phyloP scores from a whole-genome alignment of 495 filamentous ascomycete species.

The Aspergillus conjunctus region DNA sequence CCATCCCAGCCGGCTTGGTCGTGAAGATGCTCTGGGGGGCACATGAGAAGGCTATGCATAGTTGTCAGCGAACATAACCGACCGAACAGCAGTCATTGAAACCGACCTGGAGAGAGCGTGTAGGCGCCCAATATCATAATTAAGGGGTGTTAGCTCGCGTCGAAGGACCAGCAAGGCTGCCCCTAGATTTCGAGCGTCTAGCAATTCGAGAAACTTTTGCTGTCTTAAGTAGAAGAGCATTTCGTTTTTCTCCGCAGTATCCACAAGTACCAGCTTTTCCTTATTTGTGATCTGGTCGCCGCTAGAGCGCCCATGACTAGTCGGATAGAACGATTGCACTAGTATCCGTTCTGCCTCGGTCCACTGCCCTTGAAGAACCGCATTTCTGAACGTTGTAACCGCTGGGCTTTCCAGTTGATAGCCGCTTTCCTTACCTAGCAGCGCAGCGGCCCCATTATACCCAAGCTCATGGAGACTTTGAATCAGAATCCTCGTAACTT shows the following conservation, averaged over 20 bases:
- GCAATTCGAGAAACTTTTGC: slow-evolving; percentile 92
- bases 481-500: slow-evolving; percentile 90
- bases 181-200: slow-evolving; percentile 73
- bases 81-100: neutral
- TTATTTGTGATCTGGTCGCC: slow-evolving; percentile 31
- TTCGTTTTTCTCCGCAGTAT: slow-evolving; percentile 58
- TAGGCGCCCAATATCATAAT: slow-evolving; percentile 72
- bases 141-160: slow-evolving; percentile 83
- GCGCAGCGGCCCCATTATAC: slow-evolving; percentile 73
- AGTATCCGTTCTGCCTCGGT: slow-evolving; percentile 79
- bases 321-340: slow-evolving; percentile 57
- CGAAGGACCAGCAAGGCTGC: slow-evolving; percentile 80
- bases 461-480: slow-evolving; percentile 88
- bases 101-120: slow-evolving; percentile 81
- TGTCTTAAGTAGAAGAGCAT: slow-evolving; percentile 82
- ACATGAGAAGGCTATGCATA: slow-evolving; percentile 76
- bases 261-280: slow-evolving; percentile 52
- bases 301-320: slow-evolving; percentile 49
- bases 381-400: slow-evolving; percentile 80
- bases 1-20: slow-evolving; percentile 88
- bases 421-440: slow-evolving; percentile 78
- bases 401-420: slow-evolving; percentile 83
- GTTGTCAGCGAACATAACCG: neutral
- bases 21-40: slow-evolving; percentile 76
- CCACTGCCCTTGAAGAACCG: slow-evolving; percentile 84